Percentiles rank a stretch among this genome's conserved stretches.
Evolutionary conservation across 768 basidiomycete species (phyloP).

Genomic region (Pulveroboletus frians): DNA sequence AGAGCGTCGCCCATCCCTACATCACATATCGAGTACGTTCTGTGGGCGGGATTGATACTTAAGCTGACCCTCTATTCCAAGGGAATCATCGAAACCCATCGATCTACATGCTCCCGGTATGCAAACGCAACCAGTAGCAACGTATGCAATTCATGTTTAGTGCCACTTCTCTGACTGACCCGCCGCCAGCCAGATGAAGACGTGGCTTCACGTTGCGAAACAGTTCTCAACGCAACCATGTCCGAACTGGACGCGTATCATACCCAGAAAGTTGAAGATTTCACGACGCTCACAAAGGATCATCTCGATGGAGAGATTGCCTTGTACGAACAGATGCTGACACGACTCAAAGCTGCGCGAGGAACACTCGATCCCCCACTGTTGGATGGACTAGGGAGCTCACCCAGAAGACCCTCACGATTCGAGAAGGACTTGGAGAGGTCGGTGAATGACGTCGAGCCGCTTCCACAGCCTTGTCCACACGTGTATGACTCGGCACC

Average conservation of each 20-base stretch:
- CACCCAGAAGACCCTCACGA: constrained; percentile 61
- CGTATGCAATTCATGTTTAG: constrained; percentile 9
- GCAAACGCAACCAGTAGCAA: constrained; percentile 42
- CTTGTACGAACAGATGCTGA: constrained; percentile 67
- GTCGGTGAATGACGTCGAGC: constrained; percentile 39
- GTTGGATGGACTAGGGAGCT: constrained; percentile 43
- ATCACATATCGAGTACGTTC: constrained; percentile 57
- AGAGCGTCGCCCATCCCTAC: constrained; percentile 72
- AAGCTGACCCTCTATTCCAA: constrained; percentile 22
- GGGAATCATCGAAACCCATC: constrained; percentile 73
- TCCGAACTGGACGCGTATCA: constrained; percentile 84
- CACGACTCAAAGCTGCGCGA: constrained; percentile 54
- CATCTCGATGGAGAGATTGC: constrained; percentile 77
- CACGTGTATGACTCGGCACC: constrained; percentile 75
- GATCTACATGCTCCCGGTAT: constrained; percentile 62
- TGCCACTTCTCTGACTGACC: constrained; percentile 1
- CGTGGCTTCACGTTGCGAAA: constrained; percentile 73
- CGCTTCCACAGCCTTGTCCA: constrained; percentile 68
- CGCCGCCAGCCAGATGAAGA: constrained; percentile 53
- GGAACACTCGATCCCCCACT: constrained; percentile 45
- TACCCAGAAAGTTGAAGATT: constrained; percentile 66
- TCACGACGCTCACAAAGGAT: constrained; percentile 51
- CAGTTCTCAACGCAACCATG: constrained; percentile 83
- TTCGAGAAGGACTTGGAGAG: constrained; percentile 70
- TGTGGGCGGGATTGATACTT: neutral